A percentile compares a stretch with the other conserved stretches of the same genome.
phyloP scores from a whole-genome alignment of 306 rosid genomes.

The Dicorynia guianensis region DNA sequence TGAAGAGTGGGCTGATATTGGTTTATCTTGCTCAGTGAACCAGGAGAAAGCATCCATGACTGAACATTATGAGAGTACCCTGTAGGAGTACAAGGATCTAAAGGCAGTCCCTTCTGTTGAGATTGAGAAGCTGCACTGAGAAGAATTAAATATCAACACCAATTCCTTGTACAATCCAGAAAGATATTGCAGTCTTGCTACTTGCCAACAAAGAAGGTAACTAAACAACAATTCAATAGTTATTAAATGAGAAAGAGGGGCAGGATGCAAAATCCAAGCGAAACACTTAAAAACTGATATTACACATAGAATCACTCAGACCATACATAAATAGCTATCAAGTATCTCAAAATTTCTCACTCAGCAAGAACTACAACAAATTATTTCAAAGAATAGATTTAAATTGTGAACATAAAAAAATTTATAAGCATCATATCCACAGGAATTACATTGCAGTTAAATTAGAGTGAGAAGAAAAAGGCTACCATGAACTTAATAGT shows the following conservation, averaged over 20 bases:
- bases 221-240: neutral
- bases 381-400: constrained; percentile 6
- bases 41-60: constrained; percentile 64
- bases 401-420: neutral
- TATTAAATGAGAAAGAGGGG: constrained; percentile 15
- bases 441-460: constrained; percentile 15
- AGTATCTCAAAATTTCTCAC: neutral
- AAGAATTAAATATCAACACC: constrained; percentile 44
- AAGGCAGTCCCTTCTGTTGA: constrained; percentile 49
- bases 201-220: constrained; percentile 7
- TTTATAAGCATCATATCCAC: neutral
- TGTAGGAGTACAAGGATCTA: constrained; percentile 90
- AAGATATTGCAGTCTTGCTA: neutral
- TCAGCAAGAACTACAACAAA: constrained; percentile 1
- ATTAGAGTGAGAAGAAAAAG: constrained; percentile 11
- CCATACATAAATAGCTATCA: constrained; percentile 9
- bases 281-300: neutral
- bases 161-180: constrained; percentile 20
- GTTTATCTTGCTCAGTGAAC: constrained; percentile 46
- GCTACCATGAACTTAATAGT: neutral
- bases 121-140: constrained; percentile 72
- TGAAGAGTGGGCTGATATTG: constrained; percentile 54
- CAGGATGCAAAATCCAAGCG: constrained; percentile 22
- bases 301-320: neutral
- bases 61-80: constrained; percentile 67